A percentile compares a stretch with the other conserved stretches of the same genome.
These are phyloP conservation scores for Erodium chrysanthum DNA, from an alignment of 441 rosid genomes.

Conservation along the genomic window DNA sequence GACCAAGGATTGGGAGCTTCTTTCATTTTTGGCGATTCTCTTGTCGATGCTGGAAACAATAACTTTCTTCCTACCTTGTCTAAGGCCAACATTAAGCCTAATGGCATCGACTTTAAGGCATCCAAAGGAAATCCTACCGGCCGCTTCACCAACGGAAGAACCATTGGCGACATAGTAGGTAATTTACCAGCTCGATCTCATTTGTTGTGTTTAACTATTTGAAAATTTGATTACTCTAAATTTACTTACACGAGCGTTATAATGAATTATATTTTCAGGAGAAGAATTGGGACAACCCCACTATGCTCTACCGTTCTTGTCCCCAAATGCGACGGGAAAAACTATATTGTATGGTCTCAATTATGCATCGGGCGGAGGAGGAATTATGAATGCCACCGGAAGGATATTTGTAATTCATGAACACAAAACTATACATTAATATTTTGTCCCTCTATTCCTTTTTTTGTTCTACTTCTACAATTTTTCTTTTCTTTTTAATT, in stretches of 20 bases:
- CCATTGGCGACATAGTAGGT: conserved; percentile 87
- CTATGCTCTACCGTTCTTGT: conserved; percentile 58
- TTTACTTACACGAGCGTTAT: too few relatives aligned
- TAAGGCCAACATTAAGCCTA: conserved; percentile 64
- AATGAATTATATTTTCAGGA: conserved; percentile 27
- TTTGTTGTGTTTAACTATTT: too few relatives aligned
- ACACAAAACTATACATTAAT: too few relatives aligned
- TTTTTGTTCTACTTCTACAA: neutral
- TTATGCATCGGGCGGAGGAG: conserved; percentile 96
- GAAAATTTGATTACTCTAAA: too few relatives aligned
- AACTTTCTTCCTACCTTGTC: conserved; percentile 67
- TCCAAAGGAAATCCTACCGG: conserved; percentile 78
- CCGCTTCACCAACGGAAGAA: conserved; percentile 76
- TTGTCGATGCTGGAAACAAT: conserved; percentile 89
- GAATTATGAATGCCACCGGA: conserved; percentile 84
- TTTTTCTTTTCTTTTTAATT: neutral
- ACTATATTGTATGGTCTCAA: conserved; percentile 59
- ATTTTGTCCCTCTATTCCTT: too few relatives aligned
- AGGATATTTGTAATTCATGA: conserved; percentile 51
- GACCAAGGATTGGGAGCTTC: conserved; percentile 47
- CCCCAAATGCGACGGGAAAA: conserved; percentile 59
- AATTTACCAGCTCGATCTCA: conserved; percentile 2
- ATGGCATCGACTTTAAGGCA: conserved; percentile 69
- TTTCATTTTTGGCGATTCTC: conserved; percentile 79
- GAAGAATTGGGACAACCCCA: conserved; percentile 67